A percentile compares a stretch with the other conserved stretches of the same genome.
phyloP scores from a whole-genome alignment of 208 protist species.

The Spongospora subterranea region DNA sequence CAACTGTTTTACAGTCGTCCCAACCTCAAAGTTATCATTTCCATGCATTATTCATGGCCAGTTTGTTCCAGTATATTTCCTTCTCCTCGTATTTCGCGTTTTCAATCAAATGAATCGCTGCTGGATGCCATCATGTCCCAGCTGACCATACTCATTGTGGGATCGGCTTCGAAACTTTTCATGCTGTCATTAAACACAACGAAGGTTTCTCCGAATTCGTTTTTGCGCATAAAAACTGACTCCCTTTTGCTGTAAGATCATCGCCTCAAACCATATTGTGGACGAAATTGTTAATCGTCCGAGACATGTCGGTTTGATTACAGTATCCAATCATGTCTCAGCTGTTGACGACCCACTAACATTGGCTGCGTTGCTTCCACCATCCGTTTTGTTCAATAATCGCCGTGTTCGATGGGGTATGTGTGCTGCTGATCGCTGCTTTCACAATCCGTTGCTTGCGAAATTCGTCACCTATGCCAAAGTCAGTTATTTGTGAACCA shows the following conservation, averaged over 20 bases:
- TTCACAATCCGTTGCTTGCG: background rate
- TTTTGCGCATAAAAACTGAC: background rate
- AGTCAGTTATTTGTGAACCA: too few species aligned
- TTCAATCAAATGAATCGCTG: too few species aligned
- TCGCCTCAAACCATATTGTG: background rate
- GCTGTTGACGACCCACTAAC: background rate
- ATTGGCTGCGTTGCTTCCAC: background rate
- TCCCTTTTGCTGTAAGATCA: background rate
- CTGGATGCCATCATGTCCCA: too few species aligned
- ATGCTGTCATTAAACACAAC: background rate
- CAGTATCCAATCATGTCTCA: slow-evolving; percentile 3
- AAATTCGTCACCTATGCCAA: background rate
- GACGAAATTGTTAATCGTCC: background rate
- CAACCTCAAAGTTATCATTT: too few species aligned
- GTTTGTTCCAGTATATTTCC: too few species aligned
- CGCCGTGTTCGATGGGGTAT: background rate
- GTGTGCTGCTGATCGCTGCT: background rate
- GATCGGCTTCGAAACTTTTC: too few species aligned
- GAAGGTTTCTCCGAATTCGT: background rate
- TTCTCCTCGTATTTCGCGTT: too few species aligned
- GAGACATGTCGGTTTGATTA: background rate
- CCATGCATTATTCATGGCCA: too few species aligned
- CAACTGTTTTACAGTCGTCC: too few species aligned
- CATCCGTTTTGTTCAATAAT: background rate
- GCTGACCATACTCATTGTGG: too few species aligned